phyloP scores from a whole-genome alignment of 352 stramenopile species.

The Phytophthora podocarpi region DNA sequence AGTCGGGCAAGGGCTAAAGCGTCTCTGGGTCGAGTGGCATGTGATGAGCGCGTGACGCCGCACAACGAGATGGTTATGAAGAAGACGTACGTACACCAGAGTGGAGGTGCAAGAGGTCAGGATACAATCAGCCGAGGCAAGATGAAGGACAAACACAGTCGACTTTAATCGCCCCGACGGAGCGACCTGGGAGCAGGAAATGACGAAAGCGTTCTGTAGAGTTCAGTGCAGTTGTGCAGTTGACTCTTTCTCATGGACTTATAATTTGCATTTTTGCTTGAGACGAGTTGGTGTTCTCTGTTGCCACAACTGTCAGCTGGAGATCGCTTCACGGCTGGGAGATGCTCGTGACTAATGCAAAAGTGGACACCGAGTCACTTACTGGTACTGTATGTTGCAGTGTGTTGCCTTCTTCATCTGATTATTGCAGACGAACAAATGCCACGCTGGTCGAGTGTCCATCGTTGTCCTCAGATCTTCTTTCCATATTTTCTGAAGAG shows the following conservation, averaged over 20 bases:
- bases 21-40: constrained; percentile 8
- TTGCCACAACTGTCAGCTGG: neutral
- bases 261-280: constrained; percentile 32
- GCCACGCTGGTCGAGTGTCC: neutral
- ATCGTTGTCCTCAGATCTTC: constrained; percentile 11
- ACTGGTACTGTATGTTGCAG: too few relatives aligned
- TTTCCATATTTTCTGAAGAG: constrained; percentile 23
- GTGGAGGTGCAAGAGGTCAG: constrained; percentile 17
- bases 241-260: constrained; percentile 31
- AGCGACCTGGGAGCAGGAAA: constrained; percentile 16
- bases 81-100: constrained; percentile 18
- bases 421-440: constrained; percentile 5
- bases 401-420: neutral
- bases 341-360: neutral
- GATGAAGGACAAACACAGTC: constrained; percentile 6
- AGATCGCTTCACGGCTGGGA: neutral
- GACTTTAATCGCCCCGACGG: constrained; percentile 11
- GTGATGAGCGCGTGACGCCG: neutral
- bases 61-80: constrained; percentile 19
- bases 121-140: neutral
- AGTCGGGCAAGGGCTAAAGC: constrained; percentile 89
- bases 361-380: neutral
- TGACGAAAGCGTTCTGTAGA: constrained; percentile 43
- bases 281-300: constrained; percentile 1
- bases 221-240: constrained; percentile 31